phyloP scores from a whole-genome alignment of 202 grass and related monocot species.

The Carex sylvatica region DNA sequence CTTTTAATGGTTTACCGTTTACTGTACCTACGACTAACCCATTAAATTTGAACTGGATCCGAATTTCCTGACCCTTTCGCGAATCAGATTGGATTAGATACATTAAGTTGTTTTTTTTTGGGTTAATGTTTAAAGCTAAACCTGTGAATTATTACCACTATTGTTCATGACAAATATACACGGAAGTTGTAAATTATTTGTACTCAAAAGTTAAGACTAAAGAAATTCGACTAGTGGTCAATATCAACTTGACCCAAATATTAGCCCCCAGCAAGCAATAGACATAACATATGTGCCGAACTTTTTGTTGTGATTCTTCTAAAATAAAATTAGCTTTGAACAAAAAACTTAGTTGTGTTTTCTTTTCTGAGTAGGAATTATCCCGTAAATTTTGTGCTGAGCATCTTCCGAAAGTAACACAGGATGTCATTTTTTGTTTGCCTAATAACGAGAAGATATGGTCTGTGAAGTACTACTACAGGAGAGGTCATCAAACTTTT shows the following conservation, averaged over 20 bases:
- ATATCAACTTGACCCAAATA: background rate
- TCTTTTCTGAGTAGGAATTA: constrained; percentile 21
- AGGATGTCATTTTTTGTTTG: no score
- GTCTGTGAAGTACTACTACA: no score
- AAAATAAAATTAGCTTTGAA: no score
- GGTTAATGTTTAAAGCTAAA: background rate
- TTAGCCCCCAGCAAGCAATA: background rate
- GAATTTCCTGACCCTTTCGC: background rate
- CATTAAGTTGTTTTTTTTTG: background rate
- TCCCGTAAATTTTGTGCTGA: background rate
- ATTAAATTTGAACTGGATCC: background rate
- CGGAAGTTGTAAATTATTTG: background rate
- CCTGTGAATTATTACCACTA: background rate
- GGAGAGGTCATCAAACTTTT: no score
- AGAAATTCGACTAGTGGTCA: background rate
- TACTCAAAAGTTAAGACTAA: background rate
- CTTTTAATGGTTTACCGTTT: background rate
- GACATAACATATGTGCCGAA: background rate
- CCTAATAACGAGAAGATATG: no score
- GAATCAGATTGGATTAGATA: background rate
- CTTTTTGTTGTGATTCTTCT: background rate
- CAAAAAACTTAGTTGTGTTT: background rate
- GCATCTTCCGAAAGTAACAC: constrained; percentile 22
- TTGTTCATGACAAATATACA: background rate
- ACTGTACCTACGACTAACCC: background rate